Conservation (phyloP, 2,329 filamentous ascomycete genomes). For the Aspergillus sp. region DNA sequence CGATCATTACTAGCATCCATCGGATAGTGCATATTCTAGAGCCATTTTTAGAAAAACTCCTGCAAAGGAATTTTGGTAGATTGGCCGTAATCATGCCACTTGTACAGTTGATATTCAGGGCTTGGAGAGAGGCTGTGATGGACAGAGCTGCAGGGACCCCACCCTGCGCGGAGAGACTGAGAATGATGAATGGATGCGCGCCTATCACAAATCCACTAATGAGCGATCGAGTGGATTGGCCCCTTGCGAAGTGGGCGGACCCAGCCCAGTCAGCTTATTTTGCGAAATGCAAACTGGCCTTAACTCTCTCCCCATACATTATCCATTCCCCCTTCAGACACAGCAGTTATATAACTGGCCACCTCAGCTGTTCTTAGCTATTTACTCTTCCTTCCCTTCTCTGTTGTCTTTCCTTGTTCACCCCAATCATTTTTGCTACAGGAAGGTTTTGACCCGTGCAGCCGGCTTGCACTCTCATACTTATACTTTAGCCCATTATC, state of each 20-base stretch:
- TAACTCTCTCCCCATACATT: slow-evolving; percentile 29
- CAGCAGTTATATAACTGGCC: slow-evolving; percentile 20
- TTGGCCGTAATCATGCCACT: neutral
- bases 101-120: neutral
- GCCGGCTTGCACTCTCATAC: slow-evolving; percentile 4
- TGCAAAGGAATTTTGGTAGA: neutral
- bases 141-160: neutral
- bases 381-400: slow-evolving; percentile 13
- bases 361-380: slow-evolving; percentile 4
- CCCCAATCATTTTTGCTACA: slow-evolving; percentile 5
- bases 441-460: neutral
- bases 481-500: neutral
- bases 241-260: slow-evolving; percentile 29
- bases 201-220: neutral
- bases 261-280: slow-evolving; percentile 30
- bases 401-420: slow-evolving; percentile 3
- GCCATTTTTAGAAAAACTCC: neutral
- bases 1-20: neutral
- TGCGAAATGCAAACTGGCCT: slow-evolving; percentile 51
- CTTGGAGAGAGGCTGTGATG: neutral
- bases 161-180: neutral
- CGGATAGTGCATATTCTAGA: neutral
- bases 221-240: slow-evolving; percentile 15
- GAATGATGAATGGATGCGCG: neutral
- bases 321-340: slow-evolving; percentile 12